Conservation (phyloP, 371 early-diverging fungal species). For the Mortierella polycephala region DNA sequence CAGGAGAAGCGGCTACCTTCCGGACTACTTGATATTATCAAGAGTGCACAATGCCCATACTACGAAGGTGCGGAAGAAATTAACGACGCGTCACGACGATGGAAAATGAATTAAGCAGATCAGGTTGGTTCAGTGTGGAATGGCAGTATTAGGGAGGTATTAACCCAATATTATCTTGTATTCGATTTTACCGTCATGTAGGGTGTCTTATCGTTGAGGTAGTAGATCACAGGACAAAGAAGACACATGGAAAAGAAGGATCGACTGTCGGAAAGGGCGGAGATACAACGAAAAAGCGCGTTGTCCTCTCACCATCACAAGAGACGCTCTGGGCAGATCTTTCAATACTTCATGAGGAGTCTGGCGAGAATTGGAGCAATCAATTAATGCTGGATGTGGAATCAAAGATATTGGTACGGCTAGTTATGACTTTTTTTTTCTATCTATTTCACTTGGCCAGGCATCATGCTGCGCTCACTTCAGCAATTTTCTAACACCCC, state of each 20-base stretch:
- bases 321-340: constrained; percentile 73
- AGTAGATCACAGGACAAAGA: constrained; percentile 61
- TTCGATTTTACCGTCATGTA: constrained; percentile 10
- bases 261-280: constrained; percentile 18
- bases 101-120: constrained; percentile 1
- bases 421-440: background rate
- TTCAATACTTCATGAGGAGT: constrained; percentile 65
- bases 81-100: too few relatives aligned
- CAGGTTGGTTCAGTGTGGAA: background rate
- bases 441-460: too few relatives aligned
- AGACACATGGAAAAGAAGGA: constrained; percentile 1
- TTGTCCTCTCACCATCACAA: constrained; percentile 65
- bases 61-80: constrained; percentile 59
- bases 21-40: constrained; percentile 69
- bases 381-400: constrained; percentile 66
- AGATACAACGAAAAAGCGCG: constrained; percentile 52
- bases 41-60: constrained; percentile 67
- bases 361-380: constrained; percentile 61
- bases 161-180: background rate
- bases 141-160: background rate
- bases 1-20: constrained; percentile 66
- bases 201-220: constrained; percentile 69
- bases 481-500: too few relatives aligned
- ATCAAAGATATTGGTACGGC: constrained; percentile 65
- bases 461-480: too few relatives aligned